phyloP scores from a whole-genome alignment of 2,329 filamentous ascomycete genomes.

The Mycosphaerella sp. region DNA sequence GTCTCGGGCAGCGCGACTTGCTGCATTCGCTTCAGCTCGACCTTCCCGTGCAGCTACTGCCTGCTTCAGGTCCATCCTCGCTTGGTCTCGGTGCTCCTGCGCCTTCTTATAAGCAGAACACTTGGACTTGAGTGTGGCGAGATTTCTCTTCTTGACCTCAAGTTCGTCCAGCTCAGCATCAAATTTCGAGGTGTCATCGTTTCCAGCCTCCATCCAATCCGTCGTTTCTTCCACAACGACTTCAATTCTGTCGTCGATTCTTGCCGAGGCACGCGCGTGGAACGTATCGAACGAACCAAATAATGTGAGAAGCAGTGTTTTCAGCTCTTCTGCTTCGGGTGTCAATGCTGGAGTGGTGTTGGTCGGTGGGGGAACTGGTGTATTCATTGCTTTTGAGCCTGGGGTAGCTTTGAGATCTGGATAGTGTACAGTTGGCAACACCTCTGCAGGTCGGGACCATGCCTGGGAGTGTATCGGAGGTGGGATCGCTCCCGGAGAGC shows the following conservation, averaged over 20 bases:
- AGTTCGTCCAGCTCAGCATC: constrained; percentile 20
- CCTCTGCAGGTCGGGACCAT: background rate
- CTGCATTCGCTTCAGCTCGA: constrained; percentile 19
- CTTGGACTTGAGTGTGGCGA: constrained; percentile 19
- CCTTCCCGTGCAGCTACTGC: constrained; percentile 22
- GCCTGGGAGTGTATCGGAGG: background rate
- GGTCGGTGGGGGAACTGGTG: constrained; percentile 12
- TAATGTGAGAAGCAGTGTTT: constrained; percentile 14
- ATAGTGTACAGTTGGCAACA: background rate
- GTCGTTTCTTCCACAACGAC: constrained; percentile 20
- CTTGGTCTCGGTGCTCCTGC: constrained; percentile 20
- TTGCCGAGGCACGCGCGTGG: constrained; percentile 12
- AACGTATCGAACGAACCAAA: constrained; percentile 20
- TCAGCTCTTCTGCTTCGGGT: constrained; percentile 9
- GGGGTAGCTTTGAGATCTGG: constrained; percentile 8
- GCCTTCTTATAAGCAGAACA: constrained; percentile 20
- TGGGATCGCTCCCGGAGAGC: constrained; percentile 1
- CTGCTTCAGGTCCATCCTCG: constrained; percentile 19
- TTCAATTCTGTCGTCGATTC: constrained; percentile 19
- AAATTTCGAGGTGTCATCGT: constrained; percentile 16
- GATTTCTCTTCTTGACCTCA: constrained; percentile 11
- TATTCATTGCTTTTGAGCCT: background rate
- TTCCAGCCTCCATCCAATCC: constrained; percentile 19
- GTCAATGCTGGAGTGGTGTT: constrained; percentile 12
- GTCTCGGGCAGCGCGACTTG: constrained; percentile 24